phyloP scores from a whole-genome alignment of 2,329 filamentous ascomycete species.

The Magnaporthiopsis rhizophila region DNA sequence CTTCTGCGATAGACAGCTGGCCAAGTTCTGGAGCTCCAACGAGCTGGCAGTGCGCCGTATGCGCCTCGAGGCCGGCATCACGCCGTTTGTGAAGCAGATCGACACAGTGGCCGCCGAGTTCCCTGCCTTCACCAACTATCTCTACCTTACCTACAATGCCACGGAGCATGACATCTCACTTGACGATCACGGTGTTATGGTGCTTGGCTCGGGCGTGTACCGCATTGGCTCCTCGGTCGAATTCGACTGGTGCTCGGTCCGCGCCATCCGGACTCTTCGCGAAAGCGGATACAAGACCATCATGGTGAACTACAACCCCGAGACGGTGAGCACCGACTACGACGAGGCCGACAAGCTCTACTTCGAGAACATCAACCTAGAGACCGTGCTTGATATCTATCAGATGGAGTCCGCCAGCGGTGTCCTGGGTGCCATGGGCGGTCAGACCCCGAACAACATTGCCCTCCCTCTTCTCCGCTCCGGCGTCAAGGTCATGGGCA shows the following conservation, averaged over 20 bases:
- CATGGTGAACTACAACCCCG: slow-evolving; percentile 93
- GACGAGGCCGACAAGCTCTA: slow-evolving; percentile 92
- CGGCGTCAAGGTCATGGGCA: slow-evolving; percentile 88
- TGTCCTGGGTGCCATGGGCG: slow-evolving; percentile 91
- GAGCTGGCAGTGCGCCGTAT: slow-evolving; percentile 81
- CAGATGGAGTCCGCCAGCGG: slow-evolving; percentile 75
- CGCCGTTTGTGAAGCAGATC: slow-evolving; percentile 92
- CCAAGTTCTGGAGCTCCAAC: slow-evolving; percentile 90
- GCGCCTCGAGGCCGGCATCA: slow-evolving; percentile 78
- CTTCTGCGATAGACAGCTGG: slow-evolving; percentile 88
- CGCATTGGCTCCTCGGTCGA: slow-evolving; percentile 96
- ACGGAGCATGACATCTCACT: slow-evolving; percentile 77
- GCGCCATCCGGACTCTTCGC: slow-evolving; percentile 84
- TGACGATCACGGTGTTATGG: slow-evolving; percentile 89
- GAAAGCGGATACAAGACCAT: slow-evolving; percentile 83
- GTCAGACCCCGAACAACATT: slow-evolving; percentile 97
- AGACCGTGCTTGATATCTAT: slow-evolving; percentile 90
- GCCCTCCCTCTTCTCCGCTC: slow-evolving; percentile 80
- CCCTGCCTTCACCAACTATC: slow-evolving; percentile 88
- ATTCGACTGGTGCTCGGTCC: slow-evolving; percentile 98
- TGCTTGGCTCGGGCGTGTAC: slow-evolving; percentile 92
- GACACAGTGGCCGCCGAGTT: slow-evolving; percentile 98
- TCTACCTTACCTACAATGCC: slow-evolving; percentile 94
- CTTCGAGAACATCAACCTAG: slow-evolving; percentile 89
- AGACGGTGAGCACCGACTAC: slow-evolving; percentile 85